Evolutionary conservation across 2,329 filamentous ascomycete species (phyloP), one percentile per base, ranked within the genome.

Genomic region (Verticillium nubilum): DNA sequence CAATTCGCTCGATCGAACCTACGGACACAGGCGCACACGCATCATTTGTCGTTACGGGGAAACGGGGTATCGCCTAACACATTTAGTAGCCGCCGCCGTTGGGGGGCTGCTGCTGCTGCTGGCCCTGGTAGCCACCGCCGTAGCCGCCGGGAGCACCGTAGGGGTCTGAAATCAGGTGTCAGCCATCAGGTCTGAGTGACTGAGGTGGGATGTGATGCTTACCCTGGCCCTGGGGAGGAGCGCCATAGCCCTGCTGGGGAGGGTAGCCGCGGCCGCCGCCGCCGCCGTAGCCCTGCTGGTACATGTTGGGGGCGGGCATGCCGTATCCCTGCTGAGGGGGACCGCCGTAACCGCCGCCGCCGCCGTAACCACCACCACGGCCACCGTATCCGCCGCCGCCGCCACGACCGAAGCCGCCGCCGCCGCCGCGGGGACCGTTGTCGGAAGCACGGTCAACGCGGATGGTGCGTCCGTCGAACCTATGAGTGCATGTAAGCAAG

Each of bases 371-470:
- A 57, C 72, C 70, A 57, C 73, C 72, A 56, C 76, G 73, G 52
- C 73, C 71, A 35, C 76, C 72, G 58, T 72, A 69, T 12, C 42
- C 42, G 59, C 74, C 70, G 33, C 73, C 74, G 37, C 69, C 70
- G 59, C 70, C 72, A 27, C 79, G 76, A 59, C 77, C 74, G n/a
- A 70, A 67, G 58, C 81, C 79, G 58, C 83, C 80, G 57, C 80
- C 80, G 58, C 86, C 83, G 58, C 83, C 83, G 60, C 86, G 83
- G 54, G 86, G 80, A 54, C 86, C 85, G 66, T 87, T 88, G 75
- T 97, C 93, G 60, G 92, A 93, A 63, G 93, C 95, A 76, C 93
- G 96, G 79, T 98, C 94, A 65, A 99, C 94, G 67, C 94, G 92
- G 74, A 99, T 97, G 65, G 86, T 87, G 68, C 94, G 91, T 65